phyloP scores from a whole-genome alignment of 2,329 filamentous ascomycete species.

The Colletotrichum incanum region DNA sequence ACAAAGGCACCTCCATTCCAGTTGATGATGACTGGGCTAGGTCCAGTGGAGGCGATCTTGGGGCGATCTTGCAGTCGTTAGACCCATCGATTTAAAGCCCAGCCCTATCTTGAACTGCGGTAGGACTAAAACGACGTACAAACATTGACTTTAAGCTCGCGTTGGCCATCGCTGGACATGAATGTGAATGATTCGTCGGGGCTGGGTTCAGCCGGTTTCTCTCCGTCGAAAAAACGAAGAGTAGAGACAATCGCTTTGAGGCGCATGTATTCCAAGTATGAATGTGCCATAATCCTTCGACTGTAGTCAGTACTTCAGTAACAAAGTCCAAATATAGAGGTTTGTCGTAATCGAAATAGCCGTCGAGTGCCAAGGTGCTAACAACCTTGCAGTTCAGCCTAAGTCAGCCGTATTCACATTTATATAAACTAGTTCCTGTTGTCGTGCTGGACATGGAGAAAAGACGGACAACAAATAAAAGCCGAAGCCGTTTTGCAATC shows the following conservation, averaged over 20 bases:
- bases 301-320: too few species aligned
- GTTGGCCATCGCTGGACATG: neutral
- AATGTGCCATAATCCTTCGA: slow-evolving; percentile 1
- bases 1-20: slow-evolving; percentile 25
- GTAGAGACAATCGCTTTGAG: slow-evolving; percentile 12
- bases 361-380: too few species aligned
- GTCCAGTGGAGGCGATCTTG: neutral
- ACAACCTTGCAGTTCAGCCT: too few species aligned
- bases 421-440: too few species aligned
- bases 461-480: too few species aligned
- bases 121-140: neutral
- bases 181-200: slow-evolving; percentile 9
- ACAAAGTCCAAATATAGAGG: too few species aligned
- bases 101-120: too few species aligned
- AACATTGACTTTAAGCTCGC: slow-evolving; percentile 4
- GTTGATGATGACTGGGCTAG: slow-evolving; percentile 5
- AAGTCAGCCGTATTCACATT: too few species aligned
- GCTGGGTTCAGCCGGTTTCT: neutral
- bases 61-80: neutral
- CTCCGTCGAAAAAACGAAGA: slow-evolving; percentile 14
- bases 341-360: too few species aligned
- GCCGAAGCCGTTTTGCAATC: too few species aligned
- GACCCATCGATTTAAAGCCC: too few species aligned
- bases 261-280: neutral
- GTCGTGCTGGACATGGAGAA: too few species aligned